A percentile compares a stretch with the other conserved stretches of the same genome.
phyloP scores from a whole-genome alignment of 1,284 basidiomycete genomes.

The Entoloma clypeatum region DNA sequence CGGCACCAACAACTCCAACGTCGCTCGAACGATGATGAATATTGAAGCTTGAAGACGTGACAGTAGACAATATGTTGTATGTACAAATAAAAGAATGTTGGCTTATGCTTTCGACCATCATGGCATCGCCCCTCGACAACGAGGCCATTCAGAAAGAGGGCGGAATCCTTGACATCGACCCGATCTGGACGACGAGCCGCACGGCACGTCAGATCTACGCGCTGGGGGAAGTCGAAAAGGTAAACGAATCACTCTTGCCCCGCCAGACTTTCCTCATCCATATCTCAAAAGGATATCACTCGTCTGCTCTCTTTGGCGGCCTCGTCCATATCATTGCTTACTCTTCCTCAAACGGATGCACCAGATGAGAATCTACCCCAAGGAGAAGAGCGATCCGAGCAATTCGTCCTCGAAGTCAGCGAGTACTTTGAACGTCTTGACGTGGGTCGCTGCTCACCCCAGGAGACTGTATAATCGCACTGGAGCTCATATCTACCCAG shows the following conservation, averaged over 20 bases:
- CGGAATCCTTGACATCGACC: slow-evolving; percentile 49
- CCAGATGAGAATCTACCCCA: slow-evolving; percentile 64
- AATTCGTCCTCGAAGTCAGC: slow-evolving; percentile 77
- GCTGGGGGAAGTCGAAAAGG: slow-evolving; percentile 79
- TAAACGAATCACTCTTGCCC: slow-evolving; percentile 26
- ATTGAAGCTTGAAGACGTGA: slow-evolving; percentile 8
- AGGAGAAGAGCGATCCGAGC: slow-evolving; percentile 76
- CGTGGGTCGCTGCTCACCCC: slow-evolving; percentile 42
- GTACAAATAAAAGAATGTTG: slow-evolving; percentile 2
- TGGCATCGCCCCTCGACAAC: too few species aligned
- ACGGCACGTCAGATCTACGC: slow-evolving; percentile 79
- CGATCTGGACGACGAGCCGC: slow-evolving; percentile 75
- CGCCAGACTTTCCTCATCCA: slow-evolving; percentile 1
- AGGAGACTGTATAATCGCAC: slow-evolving; percentile 5
- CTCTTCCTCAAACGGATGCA: slow-evolving; percentile 71
- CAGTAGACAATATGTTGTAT: too few species aligned
- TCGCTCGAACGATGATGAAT: slow-evolving; percentile 11
- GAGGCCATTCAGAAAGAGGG: slow-evolving; percentile 23
- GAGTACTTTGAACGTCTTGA: slow-evolving; percentile 80
- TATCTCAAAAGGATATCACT: slow-evolving; percentile 61
- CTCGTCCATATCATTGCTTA: slow-evolving; percentile 70
- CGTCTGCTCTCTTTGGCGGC: slow-evolving; percentile 69
- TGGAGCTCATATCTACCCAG: slow-evolving; percentile 32
- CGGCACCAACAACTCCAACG: slow-evolving; percentile 11
- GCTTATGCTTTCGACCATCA: slow-evolving; percentile 9